Evolutionary conservation across 768 basidiomycete genomes (phyloP).

Genomic region (Clitopilus passeckerianus): DNA sequence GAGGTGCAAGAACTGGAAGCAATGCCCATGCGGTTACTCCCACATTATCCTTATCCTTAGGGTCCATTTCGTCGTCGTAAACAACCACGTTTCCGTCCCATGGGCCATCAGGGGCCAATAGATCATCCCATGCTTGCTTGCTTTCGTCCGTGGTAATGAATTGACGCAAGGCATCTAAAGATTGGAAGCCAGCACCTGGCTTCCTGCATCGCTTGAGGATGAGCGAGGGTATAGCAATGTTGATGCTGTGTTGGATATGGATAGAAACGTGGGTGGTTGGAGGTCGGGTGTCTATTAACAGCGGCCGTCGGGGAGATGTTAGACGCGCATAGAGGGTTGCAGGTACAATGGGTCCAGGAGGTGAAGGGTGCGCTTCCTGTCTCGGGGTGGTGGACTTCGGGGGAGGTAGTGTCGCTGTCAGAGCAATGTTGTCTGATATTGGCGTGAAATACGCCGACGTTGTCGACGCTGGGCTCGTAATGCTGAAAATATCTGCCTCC

Average conservation of each 20-base stretch:
- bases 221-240: conserved; percentile 85
- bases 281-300: conserved; percentile 82
- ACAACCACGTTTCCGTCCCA: conserved; percentile 80
- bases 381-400: conserved; percentile 17
- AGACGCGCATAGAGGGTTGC: conserved; percentile 45
- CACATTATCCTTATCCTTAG: conserved; percentile 50
- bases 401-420: conserved; percentile 15
- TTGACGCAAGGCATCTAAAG: conserved; percentile 65
- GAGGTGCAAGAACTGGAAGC: conserved; percentile 54
- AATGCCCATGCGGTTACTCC: conserved; percentile 67
- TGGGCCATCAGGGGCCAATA: conserved; percentile 39
- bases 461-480: conserved; percentile 41
- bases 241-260: conserved; percentile 68
- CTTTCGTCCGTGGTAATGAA: conserved; percentile 80
- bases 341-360: conserved; percentile 35
- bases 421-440: conserved; percentile 19
- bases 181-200: conserved; percentile 61
- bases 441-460: conserved; percentile 51
- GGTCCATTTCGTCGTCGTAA: conserved; percentile 76
- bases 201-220: conserved; percentile 84
- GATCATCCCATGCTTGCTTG: conserved; percentile 64
- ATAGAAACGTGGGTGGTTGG: conserved; percentile 57
- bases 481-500: conserved; percentile 27
- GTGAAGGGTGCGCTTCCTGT: conserved; percentile 13
- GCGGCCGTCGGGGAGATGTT: conserved; percentile 44